phyloP scores from a whole-genome alignment of 2,329 filamentous ascomycete species.

The Aspergillus melleus region DNA sequence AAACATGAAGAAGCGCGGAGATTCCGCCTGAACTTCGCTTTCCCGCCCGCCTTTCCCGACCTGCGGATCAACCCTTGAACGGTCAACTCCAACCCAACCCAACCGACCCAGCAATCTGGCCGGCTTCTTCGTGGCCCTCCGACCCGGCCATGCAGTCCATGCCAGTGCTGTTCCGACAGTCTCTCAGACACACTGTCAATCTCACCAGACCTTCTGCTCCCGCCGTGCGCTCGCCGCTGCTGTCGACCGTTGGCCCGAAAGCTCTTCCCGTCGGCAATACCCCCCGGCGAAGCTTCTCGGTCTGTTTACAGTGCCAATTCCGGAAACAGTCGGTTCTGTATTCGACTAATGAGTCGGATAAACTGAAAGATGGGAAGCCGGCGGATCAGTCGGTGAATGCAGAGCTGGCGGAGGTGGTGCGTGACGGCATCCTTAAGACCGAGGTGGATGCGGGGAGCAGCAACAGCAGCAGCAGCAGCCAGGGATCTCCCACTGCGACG shows the following conservation, averaged over 20 bases:
- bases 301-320: conserved; percentile 46
- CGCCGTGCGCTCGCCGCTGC: conserved; percentile 23
- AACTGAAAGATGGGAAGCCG: conserved; percentile 18
- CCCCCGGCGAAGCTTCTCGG: conserved; percentile 34
- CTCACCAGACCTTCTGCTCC: conserved; percentile 23
- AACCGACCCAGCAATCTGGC: conserved; percentile 20
- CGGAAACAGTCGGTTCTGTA: conserved; percentile 30
- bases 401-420: conserved; percentile 24
- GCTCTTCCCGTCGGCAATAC: conserved; percentile 21
- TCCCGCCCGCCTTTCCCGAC: conserved; percentile 8
- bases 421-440: conserved; percentile 18
- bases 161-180: conserved; percentile 42
- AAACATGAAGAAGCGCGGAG: conserved; percentile 7
- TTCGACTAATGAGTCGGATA: conserved; percentile 26
- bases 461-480: neutral
- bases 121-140: conserved; percentile 21
- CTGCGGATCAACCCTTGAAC: conserved; percentile 1
- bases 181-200: conserved; percentile 31
- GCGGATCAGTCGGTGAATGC: conserved; percentile 14
- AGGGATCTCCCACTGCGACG: conserved; percentile 12
- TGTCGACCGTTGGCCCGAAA: conserved; percentile 20
- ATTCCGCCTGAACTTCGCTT: conserved; percentile 6
- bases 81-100: conserved; percentile 1
- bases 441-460: conserved; percentile 23
- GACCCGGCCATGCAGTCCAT: conserved; percentile 41